phyloP scores from a whole-genome alignment of 78 protist species.

The Planoprotostelium fungivorum region DNA sequence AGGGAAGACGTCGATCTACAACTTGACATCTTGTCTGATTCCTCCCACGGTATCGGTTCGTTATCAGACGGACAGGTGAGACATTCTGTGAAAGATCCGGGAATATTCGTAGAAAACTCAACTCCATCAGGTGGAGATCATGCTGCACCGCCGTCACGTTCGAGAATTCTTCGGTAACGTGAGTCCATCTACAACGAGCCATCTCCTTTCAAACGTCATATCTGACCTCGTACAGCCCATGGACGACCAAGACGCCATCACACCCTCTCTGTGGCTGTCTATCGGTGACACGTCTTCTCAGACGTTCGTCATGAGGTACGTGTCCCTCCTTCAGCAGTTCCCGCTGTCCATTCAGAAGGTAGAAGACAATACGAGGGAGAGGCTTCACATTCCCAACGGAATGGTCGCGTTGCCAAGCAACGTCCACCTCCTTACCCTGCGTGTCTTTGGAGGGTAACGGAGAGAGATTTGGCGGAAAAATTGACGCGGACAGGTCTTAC shows the following conservation, averaged over 20 bases:
- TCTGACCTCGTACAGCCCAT: neutral
- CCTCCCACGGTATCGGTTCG: neutral
- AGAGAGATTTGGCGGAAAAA: neutral
- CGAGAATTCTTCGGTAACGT: neutral
- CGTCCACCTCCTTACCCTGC: neutral
- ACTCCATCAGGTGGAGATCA: neutral
- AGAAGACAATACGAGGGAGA: neutral
- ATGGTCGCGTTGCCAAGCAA: neutral
- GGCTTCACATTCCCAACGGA: neutral
- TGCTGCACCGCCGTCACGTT: neutral
- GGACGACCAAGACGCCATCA: neutral
- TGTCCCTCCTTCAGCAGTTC: neutral
- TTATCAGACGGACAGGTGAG: neutral
- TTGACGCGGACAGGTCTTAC: neutral
- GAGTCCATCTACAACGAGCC: neutral
- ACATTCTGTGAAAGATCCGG: neutral
- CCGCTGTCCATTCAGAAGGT: neutral
- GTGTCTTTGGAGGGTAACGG: neutral
- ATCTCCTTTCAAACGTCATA: neutral
- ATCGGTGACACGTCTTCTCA: neutral
- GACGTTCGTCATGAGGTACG: neutral
- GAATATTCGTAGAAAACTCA: neutral
- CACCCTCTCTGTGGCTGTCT: neutral
- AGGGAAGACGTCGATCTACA: neutral
- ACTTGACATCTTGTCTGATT: neutral